Evolutionary conservation across 139 green algal genomes (phyloP).

Genomic region (Chlorella vulgaris): DNA sequence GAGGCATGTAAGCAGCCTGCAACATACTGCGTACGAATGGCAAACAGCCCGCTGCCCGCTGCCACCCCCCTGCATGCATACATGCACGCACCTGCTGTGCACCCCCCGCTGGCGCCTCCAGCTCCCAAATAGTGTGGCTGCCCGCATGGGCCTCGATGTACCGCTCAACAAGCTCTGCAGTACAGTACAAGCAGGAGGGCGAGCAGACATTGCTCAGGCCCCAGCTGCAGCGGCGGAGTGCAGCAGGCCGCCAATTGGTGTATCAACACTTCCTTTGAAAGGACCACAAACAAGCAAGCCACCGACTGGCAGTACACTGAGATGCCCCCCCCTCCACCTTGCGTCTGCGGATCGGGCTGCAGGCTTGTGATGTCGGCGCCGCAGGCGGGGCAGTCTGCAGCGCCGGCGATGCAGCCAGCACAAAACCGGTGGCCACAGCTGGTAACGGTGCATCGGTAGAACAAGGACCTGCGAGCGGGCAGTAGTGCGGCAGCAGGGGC

Average conservation of each 20-base stretch:
- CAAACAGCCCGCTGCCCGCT: background rate
- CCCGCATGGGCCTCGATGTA: slow-evolving; percentile 40
- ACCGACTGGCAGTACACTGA: background rate
- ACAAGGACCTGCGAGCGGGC: slow-evolving; percentile 21
- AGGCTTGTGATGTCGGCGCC: slow-evolving; percentile 38
- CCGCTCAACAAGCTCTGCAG: slow-evolving; percentile 26
- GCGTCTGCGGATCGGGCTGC: slow-evolving; percentile 5
- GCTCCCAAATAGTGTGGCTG: slow-evolving; percentile 36
- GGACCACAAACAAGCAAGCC: background rate
- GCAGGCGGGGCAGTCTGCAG: slow-evolving; percentile 38
- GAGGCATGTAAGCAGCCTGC: no score
- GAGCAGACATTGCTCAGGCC: background rate
- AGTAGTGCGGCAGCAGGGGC: background rate
- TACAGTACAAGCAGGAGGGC: background rate
- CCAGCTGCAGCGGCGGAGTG: background rate
- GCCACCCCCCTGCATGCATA: background rate
- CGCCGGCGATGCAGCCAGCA: slow-evolving; percentile 19
- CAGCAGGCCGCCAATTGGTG: background rate
- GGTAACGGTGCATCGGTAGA: slow-evolving; percentile 21
- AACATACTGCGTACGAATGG: no score
- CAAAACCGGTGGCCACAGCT: slow-evolving; percentile 45
- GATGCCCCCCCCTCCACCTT: background rate
- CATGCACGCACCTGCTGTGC: background rate
- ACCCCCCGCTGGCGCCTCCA: slow-evolving; percentile 15
- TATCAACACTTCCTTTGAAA: background rate